Percentiles rank a stretch among this genome's conserved stretches.
These are phyloP conservation scores for Fusarium sp. DNA, from an alignment of 2,329 filamentous ascomycete species.

Conservation along the genomic window DNA sequence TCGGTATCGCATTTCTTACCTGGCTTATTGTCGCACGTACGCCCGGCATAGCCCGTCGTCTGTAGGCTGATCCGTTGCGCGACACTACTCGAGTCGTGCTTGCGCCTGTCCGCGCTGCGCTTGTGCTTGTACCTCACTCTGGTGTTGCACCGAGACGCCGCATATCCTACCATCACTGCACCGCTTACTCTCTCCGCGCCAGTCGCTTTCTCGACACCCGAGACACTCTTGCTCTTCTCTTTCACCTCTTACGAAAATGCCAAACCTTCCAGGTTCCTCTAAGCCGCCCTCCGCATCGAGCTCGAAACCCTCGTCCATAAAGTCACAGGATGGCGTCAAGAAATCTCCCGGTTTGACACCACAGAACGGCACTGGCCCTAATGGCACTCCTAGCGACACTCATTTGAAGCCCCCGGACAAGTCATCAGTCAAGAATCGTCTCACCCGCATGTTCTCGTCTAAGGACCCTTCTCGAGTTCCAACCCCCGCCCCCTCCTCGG, in stretches of 20 bases:
- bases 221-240: conserved; percentile 21
- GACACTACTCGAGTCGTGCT: conserved; percentile 39
- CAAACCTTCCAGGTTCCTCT: conserved; percentile 46
- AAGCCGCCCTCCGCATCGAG: conserved; percentile 57
- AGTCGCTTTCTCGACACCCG: conserved; percentile 12
- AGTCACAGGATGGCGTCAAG: conserved; percentile 58
- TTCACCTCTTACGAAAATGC: conserved; percentile 47
- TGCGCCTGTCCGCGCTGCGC: conserved; percentile 25
- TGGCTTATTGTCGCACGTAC: conserved; percentile 34
- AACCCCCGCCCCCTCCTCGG: conserved; percentile 51
- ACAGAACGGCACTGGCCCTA: conserved; percentile 53
- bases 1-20: conserved; percentile 31
- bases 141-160: conserved; percentile 30
- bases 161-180: conserved; percentile 24
- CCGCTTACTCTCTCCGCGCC: conserved; percentile 9
- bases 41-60: conserved; percentile 30
- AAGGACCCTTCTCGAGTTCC: conserved; percentile 59
- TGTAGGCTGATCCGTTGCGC: conserved; percentile 38
- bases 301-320: conserved; percentile 63
- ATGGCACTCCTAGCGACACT: conserved; percentile 41
- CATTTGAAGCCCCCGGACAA: conserved; percentile 58
- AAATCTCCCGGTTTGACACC: conserved; percentile 55
- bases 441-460: conserved; percentile 74
- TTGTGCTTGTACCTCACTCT: conserved; percentile 28
- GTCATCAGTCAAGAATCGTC: conserved; percentile 71